Evolutionary conservation across 1,284 basidiomycete genomes (phyloP), one percentile per base, ranked within the genome.

Genomic region (Ustilago tritici): DNA sequence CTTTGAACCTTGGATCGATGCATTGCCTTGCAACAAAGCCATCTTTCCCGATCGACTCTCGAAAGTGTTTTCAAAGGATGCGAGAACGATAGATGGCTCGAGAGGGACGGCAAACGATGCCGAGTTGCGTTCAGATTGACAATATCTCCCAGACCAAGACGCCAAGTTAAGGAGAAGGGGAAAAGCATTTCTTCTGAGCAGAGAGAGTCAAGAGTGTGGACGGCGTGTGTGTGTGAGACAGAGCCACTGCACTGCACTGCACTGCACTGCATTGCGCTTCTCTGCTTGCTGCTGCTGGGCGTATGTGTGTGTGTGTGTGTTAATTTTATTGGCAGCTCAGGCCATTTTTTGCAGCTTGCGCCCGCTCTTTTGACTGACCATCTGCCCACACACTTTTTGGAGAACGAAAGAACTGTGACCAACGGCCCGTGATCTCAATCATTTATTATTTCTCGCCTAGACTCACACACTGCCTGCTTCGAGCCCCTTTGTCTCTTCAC

Each of bases 401-500:
- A 28, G 3, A 28, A 28, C 23, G 23, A 28, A 28, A 28, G 23
- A 28, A 28, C 23, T 28, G 23, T 28, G 23, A 28, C 23, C 23
- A 3, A 28, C 23, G 23, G 23, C 23, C 23, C 23, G 23, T n/a
- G 3, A 28, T 28, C 23, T 3, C 23, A 28, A 28, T 28, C 23
- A 28, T 28, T 28, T 28, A 46, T 17, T 15, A 12, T 50, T 55
- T 19, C 28, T 38, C 1, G 46, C 40, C 43, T 46, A 53, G 31
- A 61, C 59, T 53, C 34, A 38, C 53, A 54, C 36, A 61, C 60
- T 55, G 52, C 60, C 52, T 61, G 60, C 60, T 43, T 19, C 43
- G n/a, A 43, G 56, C 63, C 56, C 50, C 56, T 65, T 65, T 65
- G 63, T 54, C 34, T 53, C 47, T 28, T n/a, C 40, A 32, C 50